Conservation (phyloP, 495 filamentous ascomycete genomes). For the Penicillium steckii region DNA sequence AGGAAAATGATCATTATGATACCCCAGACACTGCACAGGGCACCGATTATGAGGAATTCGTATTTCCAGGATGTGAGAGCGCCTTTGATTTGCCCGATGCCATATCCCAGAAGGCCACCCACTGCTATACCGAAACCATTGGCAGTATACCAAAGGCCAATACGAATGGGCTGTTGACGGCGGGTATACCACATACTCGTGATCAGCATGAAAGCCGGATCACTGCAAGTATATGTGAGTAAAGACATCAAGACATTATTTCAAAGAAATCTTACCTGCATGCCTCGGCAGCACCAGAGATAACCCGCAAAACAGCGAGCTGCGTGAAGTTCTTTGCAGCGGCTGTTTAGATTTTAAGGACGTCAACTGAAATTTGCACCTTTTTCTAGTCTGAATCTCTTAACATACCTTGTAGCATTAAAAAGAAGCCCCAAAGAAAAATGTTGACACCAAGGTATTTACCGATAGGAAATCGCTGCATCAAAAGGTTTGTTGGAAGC, state of each 20-base stretch:
- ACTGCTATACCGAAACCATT: constrained; percentile 59
- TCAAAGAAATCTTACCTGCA: constrained; percentile 21
- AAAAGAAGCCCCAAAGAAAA: constrained; percentile 51
- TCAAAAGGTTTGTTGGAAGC: constrained; percentile 46
- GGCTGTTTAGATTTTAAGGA: constrained; percentile 39
- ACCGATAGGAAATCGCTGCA: constrained; percentile 51
- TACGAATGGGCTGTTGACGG: constrained; percentile 56
- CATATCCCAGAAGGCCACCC: constrained; percentile 59
- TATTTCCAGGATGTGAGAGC: constrained; percentile 55
- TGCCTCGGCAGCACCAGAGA: constrained; percentile 54
- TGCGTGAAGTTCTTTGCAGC: constrained; percentile 46
- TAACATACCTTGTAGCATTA: constrained; percentile 26
- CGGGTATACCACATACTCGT: constrained; percentile 42
- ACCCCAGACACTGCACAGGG: constrained; percentile 34
- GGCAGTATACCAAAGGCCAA: constrained; percentile 60
- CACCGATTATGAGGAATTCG: constrained; percentile 51
- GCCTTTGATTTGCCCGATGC: constrained; percentile 54
- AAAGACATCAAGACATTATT: too few relatives aligned
- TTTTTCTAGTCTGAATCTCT: neutral
- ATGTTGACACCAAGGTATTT: constrained; percentile 58
- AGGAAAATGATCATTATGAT: constrained; percentile 41
- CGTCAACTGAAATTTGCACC: neutral
- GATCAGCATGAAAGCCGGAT: constrained; percentile 29
- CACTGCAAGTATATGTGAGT: constrained; percentile 9
- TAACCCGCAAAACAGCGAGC: constrained; percentile 47